Conservation (phyloP, 441 rosid species). For the Gossypium laxum region DNA sequence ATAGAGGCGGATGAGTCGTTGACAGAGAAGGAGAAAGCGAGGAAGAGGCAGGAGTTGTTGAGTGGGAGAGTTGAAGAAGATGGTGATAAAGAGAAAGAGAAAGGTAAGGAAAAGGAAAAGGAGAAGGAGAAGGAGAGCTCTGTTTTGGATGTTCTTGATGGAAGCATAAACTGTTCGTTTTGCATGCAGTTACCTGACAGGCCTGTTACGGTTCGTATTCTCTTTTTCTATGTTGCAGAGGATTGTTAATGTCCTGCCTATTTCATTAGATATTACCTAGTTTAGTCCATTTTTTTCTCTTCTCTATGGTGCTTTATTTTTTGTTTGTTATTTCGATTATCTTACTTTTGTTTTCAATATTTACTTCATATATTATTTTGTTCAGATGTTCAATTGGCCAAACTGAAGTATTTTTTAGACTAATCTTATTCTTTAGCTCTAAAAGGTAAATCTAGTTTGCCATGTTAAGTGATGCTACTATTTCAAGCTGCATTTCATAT, state of each 20-base stretch:
- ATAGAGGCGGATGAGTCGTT: constrained; percentile 23
- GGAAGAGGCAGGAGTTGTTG: constrained; percentile 19
- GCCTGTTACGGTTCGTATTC: constrained; percentile 49
- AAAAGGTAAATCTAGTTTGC: background rate
- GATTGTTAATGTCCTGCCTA: background rate
- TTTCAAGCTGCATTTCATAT: background rate
- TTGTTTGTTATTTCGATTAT: too few relatives aligned
- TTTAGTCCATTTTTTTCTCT: too few relatives aligned
- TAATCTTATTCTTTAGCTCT: background rate
- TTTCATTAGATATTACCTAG: background rate
- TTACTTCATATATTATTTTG: too few relatives aligned
- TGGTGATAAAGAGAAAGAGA: constrained; percentile 4
- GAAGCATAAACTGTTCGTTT: constrained; percentile 15
- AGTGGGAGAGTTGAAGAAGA: constrained; percentile 11
- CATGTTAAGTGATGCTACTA: background rate
- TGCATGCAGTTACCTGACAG: constrained; percentile 45
- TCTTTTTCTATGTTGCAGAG: background rate
- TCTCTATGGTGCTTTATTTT: too few relatives aligned
- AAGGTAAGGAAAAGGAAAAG: constrained; percentile 1
- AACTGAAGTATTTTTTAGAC: background rate
- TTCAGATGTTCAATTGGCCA: background rate
- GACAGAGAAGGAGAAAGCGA: constrained; percentile 23
- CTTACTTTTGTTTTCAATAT: background rate
- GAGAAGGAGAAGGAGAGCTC: background rate
- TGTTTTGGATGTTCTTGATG: constrained; percentile 11